A percentile compares a stretch with the other conserved stretches of the same genome.
Conservation (phyloP, 306 rosid species). For the Cucurbita moschata region DNA sequence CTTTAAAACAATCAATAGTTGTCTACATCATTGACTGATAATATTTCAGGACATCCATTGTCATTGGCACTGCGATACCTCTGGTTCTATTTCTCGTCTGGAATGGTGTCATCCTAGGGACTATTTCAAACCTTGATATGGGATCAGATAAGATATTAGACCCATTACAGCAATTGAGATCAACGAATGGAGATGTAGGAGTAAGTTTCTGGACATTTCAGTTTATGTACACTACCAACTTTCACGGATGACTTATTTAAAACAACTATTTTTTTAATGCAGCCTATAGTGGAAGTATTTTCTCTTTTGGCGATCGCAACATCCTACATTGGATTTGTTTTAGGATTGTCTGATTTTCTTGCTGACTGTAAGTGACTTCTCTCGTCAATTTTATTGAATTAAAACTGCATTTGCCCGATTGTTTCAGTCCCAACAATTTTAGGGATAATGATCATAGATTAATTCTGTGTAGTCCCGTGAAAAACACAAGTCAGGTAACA, state of each 20-base stretch:
- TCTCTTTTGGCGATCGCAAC: slow-evolving; percentile 68
- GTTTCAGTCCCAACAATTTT: neutral
- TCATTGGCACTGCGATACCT: slow-evolving; percentile 59
- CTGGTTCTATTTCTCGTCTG: slow-evolving; percentile 58
- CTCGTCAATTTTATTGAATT: neutral
- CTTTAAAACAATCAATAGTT: neutral
- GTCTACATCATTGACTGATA: neutral
- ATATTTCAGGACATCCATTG: slow-evolving; percentile 49
- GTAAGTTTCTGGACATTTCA: slow-evolving; percentile 23
- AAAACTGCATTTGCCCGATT: neutral
- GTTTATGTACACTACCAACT: neutral
- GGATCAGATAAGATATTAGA: slow-evolving; percentile 31
- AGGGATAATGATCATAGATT: neutral
- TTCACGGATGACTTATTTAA: neutral
- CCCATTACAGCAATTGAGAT: slow-evolving; percentile 53
- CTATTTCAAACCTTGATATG: slow-evolving; percentile 29
- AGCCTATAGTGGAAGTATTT: slow-evolving; percentile 67
- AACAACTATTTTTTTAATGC: slow-evolving; percentile 18
- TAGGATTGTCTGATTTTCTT: slow-evolving; percentile 67
- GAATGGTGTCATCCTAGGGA: slow-evolving; percentile 72
- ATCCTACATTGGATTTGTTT: slow-evolving; percentile 66
- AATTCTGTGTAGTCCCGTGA: neutral
- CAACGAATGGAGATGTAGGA: slow-evolving; percentile 48
- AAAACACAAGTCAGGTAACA: neutral
- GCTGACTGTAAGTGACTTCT: slow-evolving; percentile 48